Percentiles rank a stretch among this genome's conserved stretches.
Evolutionary conservation across 805 yeast genomes (phyloP).

Genomic region (Pichia ethanolica): DNA sequence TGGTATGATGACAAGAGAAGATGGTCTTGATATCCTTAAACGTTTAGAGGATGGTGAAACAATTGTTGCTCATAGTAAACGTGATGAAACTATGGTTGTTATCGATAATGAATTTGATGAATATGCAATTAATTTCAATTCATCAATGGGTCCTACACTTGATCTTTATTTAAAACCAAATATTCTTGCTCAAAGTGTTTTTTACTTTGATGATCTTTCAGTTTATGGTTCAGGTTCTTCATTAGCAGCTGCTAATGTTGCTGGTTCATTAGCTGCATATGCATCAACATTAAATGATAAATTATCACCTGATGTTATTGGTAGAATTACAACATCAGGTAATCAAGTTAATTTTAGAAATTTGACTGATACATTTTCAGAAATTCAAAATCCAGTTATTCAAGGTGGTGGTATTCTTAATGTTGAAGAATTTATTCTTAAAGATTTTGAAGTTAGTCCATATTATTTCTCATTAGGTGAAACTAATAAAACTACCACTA

Average conservation of each 20-base stretch:
- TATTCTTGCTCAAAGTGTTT: slow-evolving; percentile 3
- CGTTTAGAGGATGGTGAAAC: background rate
- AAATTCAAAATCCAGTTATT: slow-evolving; percentile 1
- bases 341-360: background rate
- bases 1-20: background rate
- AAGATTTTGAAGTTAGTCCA: slow-evolving; percentile 1
- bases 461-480: slow-evolving; percentile 4
- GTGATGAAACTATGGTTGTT: background rate
- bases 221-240: slow-evolving; percentile 5
- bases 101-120: background rate
- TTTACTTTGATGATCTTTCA: background rate
- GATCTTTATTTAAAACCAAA: slow-evolving; percentile 5
- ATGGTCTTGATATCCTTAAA: background rate
- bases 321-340: slow-evolving; percentile 6
- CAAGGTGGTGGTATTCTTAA: slow-evolving; percentile 9
- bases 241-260: slow-evolving; percentile 7
- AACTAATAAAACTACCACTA: background rate
- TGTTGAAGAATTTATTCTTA: background rate
- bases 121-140: background rate
- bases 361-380: background rate
- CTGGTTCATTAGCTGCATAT: slow-evolving; percentile 1
- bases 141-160: slow-evolving; percentile 7
- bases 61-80: background rate
- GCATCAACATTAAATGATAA: background rate
- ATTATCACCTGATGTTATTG: background rate